A percentile compares a stretch with the other conserved stretches of the same genome.
Conservation (phyloP, 352 stramenopile species). For the Elongisporangium prolatum region DNA sequence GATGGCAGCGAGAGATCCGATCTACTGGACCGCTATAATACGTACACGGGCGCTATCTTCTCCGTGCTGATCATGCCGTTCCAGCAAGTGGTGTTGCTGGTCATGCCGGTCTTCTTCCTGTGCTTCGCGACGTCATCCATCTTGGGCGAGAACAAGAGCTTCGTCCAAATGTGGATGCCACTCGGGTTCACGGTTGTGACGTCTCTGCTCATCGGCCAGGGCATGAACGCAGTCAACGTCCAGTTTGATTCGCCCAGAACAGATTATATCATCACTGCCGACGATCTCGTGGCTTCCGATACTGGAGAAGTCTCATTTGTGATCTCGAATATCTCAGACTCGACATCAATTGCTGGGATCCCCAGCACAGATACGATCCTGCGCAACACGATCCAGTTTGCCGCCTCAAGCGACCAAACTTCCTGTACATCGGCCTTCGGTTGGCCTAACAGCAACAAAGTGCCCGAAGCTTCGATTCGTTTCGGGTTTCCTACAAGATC, state of each 20-base stretch:
- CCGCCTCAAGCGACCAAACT: neutral
- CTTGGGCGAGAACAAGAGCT: neutral
- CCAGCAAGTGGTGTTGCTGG: neutral
- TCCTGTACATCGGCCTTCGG: neutral
- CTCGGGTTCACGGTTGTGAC: neutral
- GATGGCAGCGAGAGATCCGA: neutral
- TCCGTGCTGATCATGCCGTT: neutral
- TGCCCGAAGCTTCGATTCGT: neutral
- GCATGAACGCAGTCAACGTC: neutral
- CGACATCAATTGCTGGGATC: neutral
- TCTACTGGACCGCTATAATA: neutral
- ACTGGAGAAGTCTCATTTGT: neutral
- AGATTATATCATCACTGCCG: neutral
- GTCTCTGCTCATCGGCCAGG: neutral
- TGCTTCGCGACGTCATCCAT: neutral
- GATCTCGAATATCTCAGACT: neutral
- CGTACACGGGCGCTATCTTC: neutral
- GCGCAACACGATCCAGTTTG: neutral
- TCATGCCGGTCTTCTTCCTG: neutral
- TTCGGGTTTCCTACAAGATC: neutral
- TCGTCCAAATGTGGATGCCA: too few species aligned
- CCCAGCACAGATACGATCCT: neutral
- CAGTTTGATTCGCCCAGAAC: neutral
- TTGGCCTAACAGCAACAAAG: neutral
- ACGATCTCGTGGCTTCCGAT: neutral